Base-by-base conservation (phyloP, 1,284 basidiomycete species). In the Fistulina hepatica region DNA sequence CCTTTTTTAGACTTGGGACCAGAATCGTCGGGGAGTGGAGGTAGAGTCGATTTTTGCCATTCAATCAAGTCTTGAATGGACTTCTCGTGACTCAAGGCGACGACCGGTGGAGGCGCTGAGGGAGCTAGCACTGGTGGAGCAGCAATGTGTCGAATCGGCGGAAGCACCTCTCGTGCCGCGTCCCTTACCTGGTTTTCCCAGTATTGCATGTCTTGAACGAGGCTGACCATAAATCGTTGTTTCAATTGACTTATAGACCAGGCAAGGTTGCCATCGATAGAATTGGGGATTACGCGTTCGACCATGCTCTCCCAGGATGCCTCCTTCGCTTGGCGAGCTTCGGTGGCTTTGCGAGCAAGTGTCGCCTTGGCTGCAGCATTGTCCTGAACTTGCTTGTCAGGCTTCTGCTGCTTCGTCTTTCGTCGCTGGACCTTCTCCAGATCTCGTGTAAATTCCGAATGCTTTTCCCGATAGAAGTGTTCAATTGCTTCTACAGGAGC, bases 221-320 rank as follows among this genome's bases (percentile, higher is more conserved):
- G 10, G 28, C 28, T 31, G 28, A 19, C 28, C 28, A 31, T 6
- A 15, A 31, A 31, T 19, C 28, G 4, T 9, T 31, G 15, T 19
- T 31, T 31, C 28, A 31, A 13, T 5, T 13, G 15, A 13, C 19
- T 31, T 13, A 31, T 31, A 9, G 15, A 19, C 28, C 15, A 13
- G 9, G 28, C 9, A 9, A 16, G 10, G 12, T 68, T 57, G 11
- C 64, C 63, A 22, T 66, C 59, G 27, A 79, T 46, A 6, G 69
- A 59, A 5, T 58, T 65, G 7, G 76, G 68, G 55, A 78, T 69
- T 28, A 79, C 56, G 8, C 58, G 63, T 27, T 51, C 46, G 5
- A 88, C 53, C 37, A 86, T 55, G 5, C 54, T 57, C 5, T 70
- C 66, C 81, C 82, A 89, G 39, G 74, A 73, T 17, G 57, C 58